phyloP scores from a whole-genome alignment of 176 grass and related monocot species.

The Zea luxurians region DNA sequence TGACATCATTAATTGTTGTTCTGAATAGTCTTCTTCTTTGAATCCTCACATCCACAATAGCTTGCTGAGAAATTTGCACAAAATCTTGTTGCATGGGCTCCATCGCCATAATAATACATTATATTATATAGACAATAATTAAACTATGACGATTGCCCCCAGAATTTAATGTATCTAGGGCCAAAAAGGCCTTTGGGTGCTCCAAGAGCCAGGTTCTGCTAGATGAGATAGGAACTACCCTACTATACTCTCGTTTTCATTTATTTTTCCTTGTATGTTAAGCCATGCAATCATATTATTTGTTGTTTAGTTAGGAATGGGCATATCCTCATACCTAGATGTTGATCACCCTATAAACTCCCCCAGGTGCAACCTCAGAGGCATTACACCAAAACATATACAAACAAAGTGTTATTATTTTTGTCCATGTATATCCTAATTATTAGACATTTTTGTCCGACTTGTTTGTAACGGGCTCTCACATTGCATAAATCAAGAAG shows the following conservation, averaged over 20 bases:
- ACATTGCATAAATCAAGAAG: not conserved
- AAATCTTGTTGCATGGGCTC: not conserved
- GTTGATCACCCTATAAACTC: conserved; percentile 31
- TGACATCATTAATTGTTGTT: not conserved
- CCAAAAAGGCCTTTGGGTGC: conserved; percentile 23
- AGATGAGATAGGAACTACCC: not conserved
- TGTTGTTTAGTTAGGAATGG: not conserved
- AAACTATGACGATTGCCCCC: not conserved
- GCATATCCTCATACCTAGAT: not conserved
- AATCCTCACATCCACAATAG: not conserved
- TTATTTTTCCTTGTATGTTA: not conserved
- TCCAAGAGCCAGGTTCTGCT: conserved; percentile 19
- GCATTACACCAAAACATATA: not conserved
- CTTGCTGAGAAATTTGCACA: not conserved
- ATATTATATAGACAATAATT: not conserved
- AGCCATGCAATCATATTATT: not conserved
- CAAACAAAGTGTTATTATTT: not conserved
- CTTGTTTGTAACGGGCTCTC: not conserved
- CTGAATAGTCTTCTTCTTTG: not conserved
- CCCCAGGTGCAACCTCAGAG: conserved; percentile 19
- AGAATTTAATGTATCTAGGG: not conserved
- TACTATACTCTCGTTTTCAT: not conserved
- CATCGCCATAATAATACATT: not conserved
- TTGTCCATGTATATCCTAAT: conserved; percentile 20
- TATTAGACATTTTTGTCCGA: not conserved